Conservation (phyloP, 2,329 filamentous ascomycete genomes). For the Neopestalotiopsis clavispora region DNA sequence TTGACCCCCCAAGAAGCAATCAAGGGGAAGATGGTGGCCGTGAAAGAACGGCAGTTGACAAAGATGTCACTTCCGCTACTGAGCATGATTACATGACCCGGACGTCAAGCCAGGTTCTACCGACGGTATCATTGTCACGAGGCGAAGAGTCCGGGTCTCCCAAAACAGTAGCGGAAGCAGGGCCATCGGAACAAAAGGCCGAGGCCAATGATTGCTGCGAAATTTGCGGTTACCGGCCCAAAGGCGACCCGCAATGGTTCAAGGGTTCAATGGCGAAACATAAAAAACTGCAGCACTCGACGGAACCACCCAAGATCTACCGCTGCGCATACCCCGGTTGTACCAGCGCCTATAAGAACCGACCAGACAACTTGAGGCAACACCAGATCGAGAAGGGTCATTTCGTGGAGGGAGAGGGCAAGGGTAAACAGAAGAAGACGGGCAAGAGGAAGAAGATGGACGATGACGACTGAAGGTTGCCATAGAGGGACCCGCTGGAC, state of each 20-base stretch:
- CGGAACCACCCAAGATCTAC: slow-evolving; percentile 54
- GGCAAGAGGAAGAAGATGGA: slow-evolving; percentile 53
- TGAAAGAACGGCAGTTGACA: slow-evolving; percentile 19
- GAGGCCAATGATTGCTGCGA: slow-evolving; percentile 54
- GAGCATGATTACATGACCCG: not conserved
- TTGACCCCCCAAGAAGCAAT: slow-evolving; percentile 23
- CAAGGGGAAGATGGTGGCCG: slow-evolving; percentile 21
- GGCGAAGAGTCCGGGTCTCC: not conserved
- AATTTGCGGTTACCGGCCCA: slow-evolving; percentile 59
- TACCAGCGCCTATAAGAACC: slow-evolving; percentile 59
- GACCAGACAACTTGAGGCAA: slow-evolving; percentile 59
- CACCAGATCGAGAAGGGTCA: slow-evolving; percentile 62
- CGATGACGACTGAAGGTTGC: not conserved
- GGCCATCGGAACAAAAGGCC: slow-evolving; percentile 35
- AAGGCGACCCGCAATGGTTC: slow-evolving; percentile 63
- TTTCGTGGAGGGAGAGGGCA: slow-evolving; percentile 49
- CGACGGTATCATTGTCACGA: not conserved
- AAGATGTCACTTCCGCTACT: slow-evolving; percentile 21
- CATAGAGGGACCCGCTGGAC: not conserved
- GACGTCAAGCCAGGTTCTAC: not conserved
- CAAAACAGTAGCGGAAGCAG: slow-evolving; percentile 17
- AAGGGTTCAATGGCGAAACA: slow-evolving; percentile 64
- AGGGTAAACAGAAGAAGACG: slow-evolving; percentile 39
- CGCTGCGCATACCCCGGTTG: slow-evolving; percentile 59
- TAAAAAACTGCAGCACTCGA: slow-evolving; percentile 58